Conservation (phyloP, 2,329 filamentous ascomycete genomes). For the Colletotrichum chrysophilum region DNA sequence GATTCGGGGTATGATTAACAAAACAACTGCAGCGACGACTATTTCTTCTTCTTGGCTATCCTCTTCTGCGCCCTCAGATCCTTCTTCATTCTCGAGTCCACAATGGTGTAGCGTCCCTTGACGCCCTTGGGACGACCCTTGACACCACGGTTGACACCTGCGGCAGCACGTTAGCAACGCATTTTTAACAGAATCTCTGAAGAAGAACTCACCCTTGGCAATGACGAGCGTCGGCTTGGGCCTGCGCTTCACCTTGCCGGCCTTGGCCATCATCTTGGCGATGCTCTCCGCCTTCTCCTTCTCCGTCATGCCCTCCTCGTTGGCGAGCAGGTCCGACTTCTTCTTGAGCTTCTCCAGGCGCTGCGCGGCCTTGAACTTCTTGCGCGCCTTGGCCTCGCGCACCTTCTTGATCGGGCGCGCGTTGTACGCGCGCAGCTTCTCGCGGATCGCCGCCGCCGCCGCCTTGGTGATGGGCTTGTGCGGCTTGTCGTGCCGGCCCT, state of each 20-base stretch:
- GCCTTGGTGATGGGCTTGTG: conserved; percentile 92
- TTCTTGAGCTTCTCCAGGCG: conserved; percentile 93
- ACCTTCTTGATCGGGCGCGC: conserved; percentile 99
- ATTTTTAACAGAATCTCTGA: neutral
- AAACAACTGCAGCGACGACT: conserved; percentile 21
- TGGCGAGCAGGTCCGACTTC: conserved; percentile 89
- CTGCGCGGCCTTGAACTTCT: conserved; percentile 95
- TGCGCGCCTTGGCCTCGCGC: conserved; percentile 91
- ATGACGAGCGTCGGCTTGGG: conserved; percentile 87
- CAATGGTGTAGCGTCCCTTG: conserved; percentile 97
- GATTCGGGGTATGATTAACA: conserved; percentile 5
- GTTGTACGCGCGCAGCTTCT: conserved; percentile 91
- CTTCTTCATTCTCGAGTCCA: conserved; percentile 95
- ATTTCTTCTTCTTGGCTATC: conserved; percentile 71
- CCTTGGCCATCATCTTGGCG: conserved; percentile 79
- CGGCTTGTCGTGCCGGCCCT: conserved; percentile 79
- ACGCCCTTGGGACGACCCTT: conserved; percentile 87
- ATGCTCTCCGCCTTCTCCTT: conserved; percentile 94
- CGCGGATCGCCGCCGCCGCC: conserved; percentile 89
- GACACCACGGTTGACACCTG: conserved; percentile 74
- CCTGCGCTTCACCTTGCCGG: conserved; percentile 85
- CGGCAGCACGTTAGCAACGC: neutral
- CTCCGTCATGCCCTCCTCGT: conserved; percentile 92
- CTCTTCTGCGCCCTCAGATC: conserved; percentile 89
- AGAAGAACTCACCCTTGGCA: conserved; percentile 64